Conservation (phyloP, 2,329 filamentous ascomycete species). For the Parastagonospora nodorum region DNA sequence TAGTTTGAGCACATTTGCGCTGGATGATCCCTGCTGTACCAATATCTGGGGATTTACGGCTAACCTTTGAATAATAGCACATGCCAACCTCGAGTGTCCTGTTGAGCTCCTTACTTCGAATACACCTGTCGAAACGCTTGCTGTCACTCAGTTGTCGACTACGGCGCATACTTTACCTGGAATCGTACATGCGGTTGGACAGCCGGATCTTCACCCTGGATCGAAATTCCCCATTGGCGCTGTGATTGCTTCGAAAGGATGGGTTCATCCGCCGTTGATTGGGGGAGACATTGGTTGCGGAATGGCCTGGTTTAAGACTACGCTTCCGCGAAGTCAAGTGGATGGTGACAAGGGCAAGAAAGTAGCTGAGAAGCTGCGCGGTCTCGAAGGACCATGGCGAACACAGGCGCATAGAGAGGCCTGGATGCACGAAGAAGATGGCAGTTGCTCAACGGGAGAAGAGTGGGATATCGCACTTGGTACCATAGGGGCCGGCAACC, state of each 20-base stretch:
- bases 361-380: slow-evolving; percentile 43
- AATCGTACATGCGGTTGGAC: slow-evolving; percentile 41
- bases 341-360: slow-evolving; percentile 42
- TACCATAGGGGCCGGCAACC: slow-evolving; percentile 47
- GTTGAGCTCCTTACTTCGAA: slow-evolving; percentile 31
- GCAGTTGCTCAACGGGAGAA: slow-evolving; percentile 31
- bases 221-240: slow-evolving; percentile 47
- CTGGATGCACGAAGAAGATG: slow-evolving; percentile 33
- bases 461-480: slow-evolving; percentile 42
- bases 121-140: slow-evolving; percentile 34
- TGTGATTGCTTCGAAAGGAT: slow-evolving; percentile 41
- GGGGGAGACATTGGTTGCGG: slow-evolving; percentile 49
- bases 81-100: slow-evolving; percentile 22
- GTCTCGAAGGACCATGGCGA: slow-evolving; percentile 45
- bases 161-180: slow-evolving; percentile 42
- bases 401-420: slow-evolving; percentile 25
- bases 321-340: slow-evolving; percentile 33
- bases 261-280: slow-evolving; percentile 47
- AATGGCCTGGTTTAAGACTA: slow-evolving; percentile 47
- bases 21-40: slow-evolving; percentile 9
- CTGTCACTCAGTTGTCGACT: slow-evolving; percentile 36
- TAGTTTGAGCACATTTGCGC: slow-evolving; percentile 31
- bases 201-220: slow-evolving; percentile 46
- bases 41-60: not conserved
- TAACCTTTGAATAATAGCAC: slow-evolving; percentile 13